A percentile compares a stretch with the other conserved stretches of the same genome.
These are phyloP conservation scores for Sugiyamaella valdiviana DNA, from an alignment of 805 yeast genomes.

Conservation along the genomic window DNA sequence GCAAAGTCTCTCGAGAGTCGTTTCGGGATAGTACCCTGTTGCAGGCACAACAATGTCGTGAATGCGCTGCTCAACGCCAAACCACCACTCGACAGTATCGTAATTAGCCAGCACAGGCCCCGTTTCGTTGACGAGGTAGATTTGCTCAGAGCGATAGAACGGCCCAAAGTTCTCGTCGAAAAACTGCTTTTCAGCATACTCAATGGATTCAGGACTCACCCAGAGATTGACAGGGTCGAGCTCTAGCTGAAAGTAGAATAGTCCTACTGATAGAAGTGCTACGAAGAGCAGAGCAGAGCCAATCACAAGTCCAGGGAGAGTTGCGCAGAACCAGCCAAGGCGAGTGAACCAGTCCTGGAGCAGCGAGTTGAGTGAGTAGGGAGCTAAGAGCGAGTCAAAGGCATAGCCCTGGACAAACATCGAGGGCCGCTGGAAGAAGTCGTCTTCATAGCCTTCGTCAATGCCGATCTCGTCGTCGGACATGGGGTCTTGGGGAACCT, in stretches of 20 bases:
- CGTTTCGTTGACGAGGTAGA: conserved; percentile 62
- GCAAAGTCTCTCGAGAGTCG: conserved; percentile 59
- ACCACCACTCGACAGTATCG: conserved; percentile 81
- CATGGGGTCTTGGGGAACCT: conserved; percentile 27
- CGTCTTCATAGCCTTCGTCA: neutral
- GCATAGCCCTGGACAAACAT: neutral
- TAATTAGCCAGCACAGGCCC: conserved; percentile 60
- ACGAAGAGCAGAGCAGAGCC: conserved; percentile 38
- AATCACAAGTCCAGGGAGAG: conserved; percentile 51
- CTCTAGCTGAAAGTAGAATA: conserved; percentile 53
- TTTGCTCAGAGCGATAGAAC: conserved; percentile 82
- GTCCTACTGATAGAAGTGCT: conserved; percentile 46
- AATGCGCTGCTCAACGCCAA: conserved; percentile 61
- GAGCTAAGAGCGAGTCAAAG: conserved; percentile 6
- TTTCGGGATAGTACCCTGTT: conserved; percentile 13
- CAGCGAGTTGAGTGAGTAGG: conserved; percentile 44
- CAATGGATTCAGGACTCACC: conserved; percentile 77
- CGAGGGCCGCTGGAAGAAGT: neutral
- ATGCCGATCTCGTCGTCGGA: conserved; percentile 25
- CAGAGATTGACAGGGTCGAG: conserved; percentile 77
- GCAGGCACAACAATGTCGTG: neutral
- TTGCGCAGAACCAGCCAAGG: conserved; percentile 55
- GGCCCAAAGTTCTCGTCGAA: conserved; percentile 86
- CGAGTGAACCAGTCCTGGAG: conserved; percentile 44
- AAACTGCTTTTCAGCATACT: conserved; percentile 55